Base-by-base conservation (phyloP, 2,329 filamentous ascomycete species). In the Ophiostoma australiae region DNA sequence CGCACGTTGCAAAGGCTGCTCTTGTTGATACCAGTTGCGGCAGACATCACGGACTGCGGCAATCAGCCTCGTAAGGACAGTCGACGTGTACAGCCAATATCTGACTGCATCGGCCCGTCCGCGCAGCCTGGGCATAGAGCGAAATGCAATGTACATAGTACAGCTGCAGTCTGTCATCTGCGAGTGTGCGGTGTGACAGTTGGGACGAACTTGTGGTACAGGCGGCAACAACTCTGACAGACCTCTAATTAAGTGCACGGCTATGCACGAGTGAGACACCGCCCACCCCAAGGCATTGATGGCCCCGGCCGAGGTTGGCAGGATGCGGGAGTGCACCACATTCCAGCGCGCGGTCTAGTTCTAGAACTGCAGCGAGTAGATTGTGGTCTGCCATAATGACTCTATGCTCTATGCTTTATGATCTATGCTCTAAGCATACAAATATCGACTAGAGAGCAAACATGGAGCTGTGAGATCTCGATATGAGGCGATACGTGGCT, bases 301-400 rank as follows among this genome's bases (percentile, higher is more conserved):
- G 48, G 48, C 17, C 20, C 17, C n/a, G 10, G 20, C 5, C 2
- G 48, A 55, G 41, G 41, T 20, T 27, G n/a, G n/a, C 8, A 27
- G n/a, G 44, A 48, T 11, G 44, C 48, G 48, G 48, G 15, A 55
- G 48, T 15, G 44, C 23, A 5, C 52, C 52, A 17, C 52, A 58
- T 58, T 31, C 52, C 52, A 58, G 52, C 31, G 52, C 52, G 52
- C 52, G n/a, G 52, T 58, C 52, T 27, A 58, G 44, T 27, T 55
- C 48, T 55, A 23, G n/a, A 48, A 55, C 48, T 23, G 44, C 15
- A 20, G 15, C 17, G 15, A 13, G 48, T 23, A 55, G 48, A 23
- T 55, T 48, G 13, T 2, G 41, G 48, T 55, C 48, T 23, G 48
- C 48, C n/a, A n/a, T n/a, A n/a, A n/a, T n/a, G n/a, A n/a, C 48